Percentiles rank a stretch among this genome's conserved stretches.
phyloP scores from a whole-genome alignment of 1,284 basidiomycete species.

The Taiwanofungus camphoratus region DNA sequence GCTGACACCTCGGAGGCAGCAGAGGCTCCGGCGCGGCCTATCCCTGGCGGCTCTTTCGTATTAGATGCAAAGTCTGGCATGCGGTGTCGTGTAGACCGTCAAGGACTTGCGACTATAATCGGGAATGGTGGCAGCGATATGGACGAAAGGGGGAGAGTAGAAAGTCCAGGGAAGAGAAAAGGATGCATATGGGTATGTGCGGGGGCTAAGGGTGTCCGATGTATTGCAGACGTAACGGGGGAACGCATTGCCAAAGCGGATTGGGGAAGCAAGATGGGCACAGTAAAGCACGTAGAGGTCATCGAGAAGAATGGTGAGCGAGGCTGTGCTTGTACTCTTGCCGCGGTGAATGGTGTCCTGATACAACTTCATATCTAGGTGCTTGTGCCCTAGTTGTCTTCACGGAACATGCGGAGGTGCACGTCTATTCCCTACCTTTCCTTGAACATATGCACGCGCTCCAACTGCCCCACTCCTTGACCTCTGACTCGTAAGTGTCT shows the following conservation, averaged over 20 bases:
- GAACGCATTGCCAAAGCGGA: constrained; percentile 52
- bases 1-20: constrained; percentile 29
- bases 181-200: constrained; percentile 46
- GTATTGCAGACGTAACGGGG: constrained; percentile 52
- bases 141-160: constrained; percentile 15
- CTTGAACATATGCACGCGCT: constrained; percentile 52
- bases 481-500: constrained; percentile 39
- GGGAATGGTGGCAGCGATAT: constrained; percentile 13
- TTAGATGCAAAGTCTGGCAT: constrained; percentile 56
- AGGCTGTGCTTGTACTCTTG: background rate
- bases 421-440: constrained; percentile 67
- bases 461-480: constrained; percentile 35
- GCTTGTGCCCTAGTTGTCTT: constrained; percentile 59
- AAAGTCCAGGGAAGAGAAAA: background rate
- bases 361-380: constrained; percentile 33
- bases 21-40: constrained; percentile 47
- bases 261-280: constrained; percentile 49
- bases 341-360: background rate
- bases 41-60: constrained; percentile 52
- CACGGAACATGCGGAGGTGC: constrained; percentile 47
- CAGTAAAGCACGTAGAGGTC: constrained; percentile 42
- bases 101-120: constrained; percentile 33
- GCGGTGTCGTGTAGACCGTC: constrained; percentile 39
- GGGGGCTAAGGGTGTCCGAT: constrained; percentile 52
- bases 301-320: constrained; percentile 48